phyloP scores from a whole-genome alignment of 306 rosid species.

The Cucumis sativus region Cucumber_9930_V3 NC_026655.2:5350501-5351000 shows the following conservation, averaged over 20 bases:
- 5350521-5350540: neutral
- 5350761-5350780: neutral
- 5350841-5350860: neutral
- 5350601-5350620: neutral
- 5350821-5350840: neutral
- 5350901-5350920: neutral
- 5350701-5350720: neutral
- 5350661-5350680: neutral
- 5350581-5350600: neutral
- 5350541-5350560: neutral
- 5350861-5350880: neutral
- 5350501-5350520: neutral
- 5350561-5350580: neutral
- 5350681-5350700: conserved; percentile 1
- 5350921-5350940: neutral
- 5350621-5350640: too few relatives aligned
- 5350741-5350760: neutral
- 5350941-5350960: too few relatives aligned
- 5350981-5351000: too few relatives aligned
- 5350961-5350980: too few relatives aligned
- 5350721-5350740: neutral
- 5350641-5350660: neutral
- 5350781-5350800: neutral
- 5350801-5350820: neutral
- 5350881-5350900: neutral